These are phyloP conservation scores for Bryopsis sp. DNA, from an alignment of 139 green algal genomes.

Conservation along the genomic window DNA sequence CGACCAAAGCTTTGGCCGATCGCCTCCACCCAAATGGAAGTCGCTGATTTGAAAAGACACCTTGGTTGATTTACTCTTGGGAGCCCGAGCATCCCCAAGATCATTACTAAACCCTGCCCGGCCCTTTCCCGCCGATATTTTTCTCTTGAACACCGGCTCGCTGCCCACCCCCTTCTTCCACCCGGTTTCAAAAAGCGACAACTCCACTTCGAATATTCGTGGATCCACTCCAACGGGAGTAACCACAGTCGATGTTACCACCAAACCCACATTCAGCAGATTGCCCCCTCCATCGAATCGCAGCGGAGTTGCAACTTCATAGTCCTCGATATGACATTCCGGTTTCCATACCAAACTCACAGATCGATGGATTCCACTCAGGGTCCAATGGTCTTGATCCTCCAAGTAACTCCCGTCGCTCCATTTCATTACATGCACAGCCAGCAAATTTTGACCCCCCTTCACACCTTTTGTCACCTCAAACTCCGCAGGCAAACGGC, in stretches of 20 bases:
- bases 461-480: slow-evolving; percentile 59
- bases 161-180: too few species aligned
- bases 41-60: too few species aligned
- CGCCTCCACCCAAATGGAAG: not conserved
- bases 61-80: too few species aligned
- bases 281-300: slow-evolving; percentile 11
- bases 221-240: too few species aligned
- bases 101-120: too few species aligned
- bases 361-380: slow-evolving; percentile 82
- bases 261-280: not conserved
- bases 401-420: slow-evolving; percentile 95
- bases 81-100: too few species aligned
- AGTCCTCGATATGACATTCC: slow-evolving; percentile 21
- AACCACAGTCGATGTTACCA: too few species aligned
- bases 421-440: slow-evolving; percentile 80
- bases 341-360: slow-evolving; percentile 21
- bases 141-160: too few species aligned
- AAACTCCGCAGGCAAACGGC: slow-evolving; percentile 84
- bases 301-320: slow-evolving; percentile 22
- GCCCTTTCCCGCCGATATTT: too few species aligned
- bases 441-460: slow-evolving; percentile 48
- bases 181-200: too few species aligned
- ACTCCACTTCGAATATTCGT: too few species aligned
- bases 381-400: slow-evolving; percentile 94
- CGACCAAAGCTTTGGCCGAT: slow-evolving; percentile 54